phyloP scores from a whole-genome alignment of 768 basidiomycete genomes.

The Ramaria rubella region DNA sequence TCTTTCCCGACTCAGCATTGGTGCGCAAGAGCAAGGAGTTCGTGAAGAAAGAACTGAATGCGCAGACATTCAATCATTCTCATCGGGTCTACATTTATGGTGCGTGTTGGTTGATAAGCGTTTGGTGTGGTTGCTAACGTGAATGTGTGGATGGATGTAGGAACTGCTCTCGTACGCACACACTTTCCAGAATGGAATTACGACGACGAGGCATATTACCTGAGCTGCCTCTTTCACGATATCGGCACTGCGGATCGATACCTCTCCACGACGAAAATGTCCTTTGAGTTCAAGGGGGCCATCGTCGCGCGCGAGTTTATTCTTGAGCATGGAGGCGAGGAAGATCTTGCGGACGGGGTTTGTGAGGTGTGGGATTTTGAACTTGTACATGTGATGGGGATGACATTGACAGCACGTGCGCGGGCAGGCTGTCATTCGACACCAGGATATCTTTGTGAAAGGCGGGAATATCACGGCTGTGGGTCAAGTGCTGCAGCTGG shows the following conservation, averaged over 20 bases:
- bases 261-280: conserved; percentile 46
- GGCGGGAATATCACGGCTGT: conserved; percentile 46
- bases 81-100: conserved; percentile 47
- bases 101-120: conserved; percentile 17
- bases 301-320: conserved; percentile 46
- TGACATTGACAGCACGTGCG: neutral
- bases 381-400: neutral
- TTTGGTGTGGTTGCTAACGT: neutral
- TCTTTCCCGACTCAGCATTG: conserved; percentile 37
- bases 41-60: conserved; percentile 39
- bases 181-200: conserved; percentile 45
- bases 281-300: conserved; percentile 51
- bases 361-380: conserved; percentile 28
- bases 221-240: conserved; percentile 47
- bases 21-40: conserved; percentile 34
- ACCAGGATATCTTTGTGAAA: conserved; percentile 41
- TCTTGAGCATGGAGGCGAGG: conserved; percentile 33
- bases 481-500: conserved; percentile 44
- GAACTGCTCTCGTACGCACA: conserved; percentile 39
- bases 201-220: conserved; percentile 44
- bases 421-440: conserved; percentile 35
- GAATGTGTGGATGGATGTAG: conserved; percentile 20
- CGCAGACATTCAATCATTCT: conserved; percentile 42
- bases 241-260: conserved; percentile 44
- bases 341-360: conserved; percentile 47